A percentile compares a stretch with the other conserved stretches of the same genome.
phyloP scores from a whole-genome alignment of 1,284 basidiomycete genomes.

The Nidula niveotomentosa region DNA sequence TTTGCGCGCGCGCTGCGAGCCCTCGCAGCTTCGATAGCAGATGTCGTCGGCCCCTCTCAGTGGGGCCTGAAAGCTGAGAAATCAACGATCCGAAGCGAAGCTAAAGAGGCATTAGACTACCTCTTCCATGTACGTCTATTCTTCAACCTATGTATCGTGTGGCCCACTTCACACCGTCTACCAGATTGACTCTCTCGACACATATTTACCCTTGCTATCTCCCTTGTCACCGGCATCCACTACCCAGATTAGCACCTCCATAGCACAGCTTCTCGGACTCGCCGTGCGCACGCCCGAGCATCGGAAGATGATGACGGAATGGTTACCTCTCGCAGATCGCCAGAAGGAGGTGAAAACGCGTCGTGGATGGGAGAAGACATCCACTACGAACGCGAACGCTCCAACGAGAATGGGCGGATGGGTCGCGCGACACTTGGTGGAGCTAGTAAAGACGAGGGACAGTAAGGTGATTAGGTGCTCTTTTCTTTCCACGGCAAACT shows the following conservation, averaged over 20 bases:
- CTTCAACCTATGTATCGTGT: neutral
- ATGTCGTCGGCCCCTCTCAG: conserved; percentile 62
- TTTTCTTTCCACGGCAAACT: too few relatives aligned
- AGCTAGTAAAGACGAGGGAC: conserved; percentile 49
- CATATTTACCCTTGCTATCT: conserved; percentile 37
- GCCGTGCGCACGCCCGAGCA: conserved; percentile 53
- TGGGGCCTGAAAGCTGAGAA: conserved; percentile 57
- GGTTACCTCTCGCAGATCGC: conserved; percentile 60
- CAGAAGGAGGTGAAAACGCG: conserved; percentile 53
- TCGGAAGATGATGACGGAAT: conserved; percentile 57
- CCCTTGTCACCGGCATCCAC: too few relatives aligned
- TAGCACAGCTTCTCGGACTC: conserved; percentile 58
- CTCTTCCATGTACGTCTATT: conserved; percentile 53
- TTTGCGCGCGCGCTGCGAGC: conserved; percentile 62
- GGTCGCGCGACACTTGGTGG: conserved; percentile 51
- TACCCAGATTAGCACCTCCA: conserved; percentile 26
- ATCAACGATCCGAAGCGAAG: conserved; percentile 45
- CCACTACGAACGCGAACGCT: conserved; percentile 33
- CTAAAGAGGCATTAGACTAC: conserved; percentile 53
- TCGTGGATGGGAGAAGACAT: conserved; percentile 60
- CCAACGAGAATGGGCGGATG: conserved; percentile 52
- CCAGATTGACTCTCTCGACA: conserved; percentile 60
- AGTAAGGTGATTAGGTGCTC: conserved; percentile 38
- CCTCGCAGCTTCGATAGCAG: conserved; percentile 55
- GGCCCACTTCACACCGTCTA: conserved; percentile 1